Percentiles rank a stretch among this genome's conserved stretches.
Evolutionary conservation across 2,329 filamentous ascomycete genomes (phyloP).

Genomic region (Colletotrichum tabaci): DNA sequence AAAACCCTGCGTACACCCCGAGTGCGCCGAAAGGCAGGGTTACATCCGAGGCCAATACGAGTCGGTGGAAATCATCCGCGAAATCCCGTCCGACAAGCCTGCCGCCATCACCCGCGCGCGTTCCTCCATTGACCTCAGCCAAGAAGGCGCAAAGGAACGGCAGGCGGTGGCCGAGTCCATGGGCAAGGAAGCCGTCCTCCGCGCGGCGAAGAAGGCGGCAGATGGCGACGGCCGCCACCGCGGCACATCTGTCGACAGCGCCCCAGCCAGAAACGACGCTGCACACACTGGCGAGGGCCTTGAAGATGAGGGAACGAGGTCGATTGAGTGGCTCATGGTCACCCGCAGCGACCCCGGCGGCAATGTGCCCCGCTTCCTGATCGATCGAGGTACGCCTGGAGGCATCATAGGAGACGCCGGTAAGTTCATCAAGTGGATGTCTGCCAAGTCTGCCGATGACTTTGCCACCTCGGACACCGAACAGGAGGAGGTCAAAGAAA

Average conservation of each 20-base stretch:
- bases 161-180: slow-evolving; percentile 48
- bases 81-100: slow-evolving; percentile 74
- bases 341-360: slow-evolving; percentile 91
- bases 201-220: slow-evolving; percentile 47
- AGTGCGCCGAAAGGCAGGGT: slow-evolving; percentile 77
- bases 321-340: slow-evolving; percentile 92
- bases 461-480: slow-evolving; percentile 47
- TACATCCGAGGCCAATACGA: slow-evolving; percentile 91
- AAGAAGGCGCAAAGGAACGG: slow-evolving; percentile 50
- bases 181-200: slow-evolving; percentile 59
- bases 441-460: slow-evolving; percentile 56
- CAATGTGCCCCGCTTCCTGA: slow-evolving; percentile 89
- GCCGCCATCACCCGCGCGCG: slow-evolving; percentile 55
- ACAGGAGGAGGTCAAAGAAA: slow-evolving; percentile 42
- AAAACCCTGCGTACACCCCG: slow-evolving; percentile 84
- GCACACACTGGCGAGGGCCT: slow-evolving; percentile 43
- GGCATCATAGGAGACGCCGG: slow-evolving; percentile 84
- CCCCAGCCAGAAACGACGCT: slow-evolving; percentile 47
- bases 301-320: slow-evolving; percentile 54
- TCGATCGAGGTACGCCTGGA: slow-evolving; percentile 88
- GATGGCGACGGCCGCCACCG: slow-evolving; percentile 51
- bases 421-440: slow-evolving; percentile 85
- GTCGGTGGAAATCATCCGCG: slow-evolving; percentile 90
- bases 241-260: slow-evolving; percentile 40
- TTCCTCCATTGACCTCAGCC: slow-evolving; percentile 61